These are phyloP conservation scores for Ceratonia siliqua DNA, from an alignment of 306 rosid species.

Conservation along the genomic window DNA sequence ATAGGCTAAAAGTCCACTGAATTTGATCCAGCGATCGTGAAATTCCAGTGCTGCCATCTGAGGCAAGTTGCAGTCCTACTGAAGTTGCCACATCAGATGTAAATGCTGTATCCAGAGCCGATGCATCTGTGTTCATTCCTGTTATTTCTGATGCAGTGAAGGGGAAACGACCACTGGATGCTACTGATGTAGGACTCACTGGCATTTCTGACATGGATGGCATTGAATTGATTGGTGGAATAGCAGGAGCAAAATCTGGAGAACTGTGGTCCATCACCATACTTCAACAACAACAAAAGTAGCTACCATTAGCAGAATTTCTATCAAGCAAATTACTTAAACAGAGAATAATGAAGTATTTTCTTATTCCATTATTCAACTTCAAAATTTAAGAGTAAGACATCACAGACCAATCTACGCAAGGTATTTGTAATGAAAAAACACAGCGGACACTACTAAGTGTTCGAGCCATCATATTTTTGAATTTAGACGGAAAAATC, in stretches of 20 bases:
- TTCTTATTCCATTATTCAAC: conserved; percentile 6
- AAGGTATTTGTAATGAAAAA: not conserved
- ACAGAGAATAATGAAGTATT: not conserved
- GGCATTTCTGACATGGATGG: conserved; percentile 75
- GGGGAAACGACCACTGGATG: conserved; percentile 95
- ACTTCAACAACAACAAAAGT: conserved; percentile 53
- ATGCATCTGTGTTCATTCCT: conserved; percentile 80
- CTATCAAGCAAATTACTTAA: conserved; percentile 30
- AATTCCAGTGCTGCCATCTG: conserved; percentile 75
- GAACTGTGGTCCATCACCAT: conserved; percentile 77
- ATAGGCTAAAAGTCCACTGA: conserved; percentile 86
- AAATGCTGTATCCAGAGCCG: conserved; percentile 78
- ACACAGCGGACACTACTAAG: not conserved
- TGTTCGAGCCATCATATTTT: not conserved
- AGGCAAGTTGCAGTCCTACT: conserved; percentile 83
- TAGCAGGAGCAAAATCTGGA: conserved; percentile 54
- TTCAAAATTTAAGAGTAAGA: not conserved
- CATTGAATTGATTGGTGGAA: conserved; percentile 61
- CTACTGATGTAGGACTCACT: conserved; percentile 70
- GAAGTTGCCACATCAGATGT: conserved; percentile 85
- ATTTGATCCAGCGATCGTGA: conserved; percentile 85
- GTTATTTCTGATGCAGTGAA: conserved; percentile 86
- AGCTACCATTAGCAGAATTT: conserved; percentile 42
- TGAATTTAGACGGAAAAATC: not conserved
- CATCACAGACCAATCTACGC: conserved; percentile 1